A percentile compares a stretch with the other conserved stretches of the same genome.
Evolutionary conservation across 768 basidiomycete species (phyloP).

Genomic region (Bullera alba): DNA sequence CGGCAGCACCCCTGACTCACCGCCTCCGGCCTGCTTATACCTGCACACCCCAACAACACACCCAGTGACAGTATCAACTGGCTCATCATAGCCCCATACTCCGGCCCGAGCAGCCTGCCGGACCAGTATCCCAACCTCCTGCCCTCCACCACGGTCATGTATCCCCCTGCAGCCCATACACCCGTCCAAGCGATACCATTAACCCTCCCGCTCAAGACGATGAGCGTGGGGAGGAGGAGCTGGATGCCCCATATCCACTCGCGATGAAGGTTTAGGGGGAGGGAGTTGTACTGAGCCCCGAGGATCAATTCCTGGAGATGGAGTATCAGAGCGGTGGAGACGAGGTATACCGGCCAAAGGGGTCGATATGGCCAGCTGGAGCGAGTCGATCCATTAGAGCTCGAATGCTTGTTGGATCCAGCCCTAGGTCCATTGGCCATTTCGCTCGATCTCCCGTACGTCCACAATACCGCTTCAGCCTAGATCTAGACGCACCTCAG

Average conservation of each 20-base stretch:
- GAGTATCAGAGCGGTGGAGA: slow-evolving; percentile 23
- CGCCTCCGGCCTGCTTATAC: slow-evolving; percentile 22
- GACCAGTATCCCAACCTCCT: slow-evolving; percentile 15
- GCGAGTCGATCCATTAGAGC: too few relatives aligned
- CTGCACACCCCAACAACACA: slow-evolving; percentile 4
- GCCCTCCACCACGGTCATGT: slow-evolving; percentile 20
- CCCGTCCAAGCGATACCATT: neutral
- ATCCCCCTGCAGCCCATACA: slow-evolving; percentile 21
- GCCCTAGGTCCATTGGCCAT: too few relatives aligned
- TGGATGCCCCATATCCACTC: slow-evolving; percentile 6
- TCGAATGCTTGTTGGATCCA: too few relatives aligned
- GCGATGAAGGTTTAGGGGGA: slow-evolving; percentile 23
- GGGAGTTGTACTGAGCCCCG: slow-evolving; percentile 29
- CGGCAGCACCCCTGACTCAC: too few relatives aligned
- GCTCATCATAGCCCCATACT: slow-evolving; percentile 20
- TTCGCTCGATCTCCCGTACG: too few relatives aligned
- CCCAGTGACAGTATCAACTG: slow-evolving; percentile 14
- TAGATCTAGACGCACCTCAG: too few relatives aligned
- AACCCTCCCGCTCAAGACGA: slow-evolving; percentile 15
- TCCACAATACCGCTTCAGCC: too few relatives aligned
- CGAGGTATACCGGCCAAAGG: too few relatives aligned
- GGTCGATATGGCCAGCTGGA: too few relatives aligned
- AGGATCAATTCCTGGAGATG: slow-evolving; percentile 18
- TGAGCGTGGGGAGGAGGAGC: slow-evolving; percentile 7
- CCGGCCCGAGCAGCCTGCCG: slow-evolving; percentile 17